These are phyloP conservation scores for Aspergillus sp. DNA, from an alignment of 2,329 filamentous ascomycete genomes.

Conservation along the genomic window DNA sequence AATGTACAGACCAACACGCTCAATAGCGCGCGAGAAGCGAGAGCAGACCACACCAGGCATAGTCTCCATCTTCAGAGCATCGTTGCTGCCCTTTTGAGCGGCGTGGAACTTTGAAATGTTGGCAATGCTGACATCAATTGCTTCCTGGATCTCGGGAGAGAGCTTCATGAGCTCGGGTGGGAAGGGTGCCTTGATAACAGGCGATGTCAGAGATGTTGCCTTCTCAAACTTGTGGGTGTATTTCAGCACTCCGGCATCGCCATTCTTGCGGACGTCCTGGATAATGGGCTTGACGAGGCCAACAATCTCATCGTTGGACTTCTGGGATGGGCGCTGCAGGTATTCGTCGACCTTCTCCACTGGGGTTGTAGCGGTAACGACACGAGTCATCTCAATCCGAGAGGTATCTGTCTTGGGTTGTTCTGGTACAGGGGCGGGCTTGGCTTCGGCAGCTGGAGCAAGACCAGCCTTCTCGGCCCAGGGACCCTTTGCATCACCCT, in stretches of 20 bases:
- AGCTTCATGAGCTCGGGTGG: slow-evolving; percentile 82
- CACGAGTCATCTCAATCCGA: slow-evolving; percentile 79
- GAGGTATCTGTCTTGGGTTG: slow-evolving; percentile 42
- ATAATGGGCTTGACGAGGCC: slow-evolving; percentile 90
- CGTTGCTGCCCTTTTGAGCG: slow-evolving; percentile 76
- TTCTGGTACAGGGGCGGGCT: slow-evolving; percentile 47
- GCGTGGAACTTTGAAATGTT: slow-evolving; percentile 95
- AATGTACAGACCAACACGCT: slow-evolving; percentile 93
- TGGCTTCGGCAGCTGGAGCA: slow-evolving; percentile 47
- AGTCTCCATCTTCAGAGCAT: slow-evolving; percentile 83
- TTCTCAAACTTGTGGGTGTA: slow-evolving; percentile 99
- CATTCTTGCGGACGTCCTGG: slow-evolving; percentile 76
- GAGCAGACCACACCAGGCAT: slow-evolving; percentile 97
- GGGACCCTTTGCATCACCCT: slow-evolving; percentile 89
- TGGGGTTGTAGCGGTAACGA: slow-evolving; percentile 66
- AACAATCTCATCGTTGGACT: slow-evolving; percentile 91
- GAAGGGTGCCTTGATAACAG: slow-evolving; percentile 88
- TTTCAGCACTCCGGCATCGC: slow-evolving; percentile 83
- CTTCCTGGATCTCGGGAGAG: slow-evolving; percentile 76
- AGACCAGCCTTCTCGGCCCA: slow-evolving; percentile 85
- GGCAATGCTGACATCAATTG: slow-evolving; percentile 91
- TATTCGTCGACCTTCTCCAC: slow-evolving; percentile 68
- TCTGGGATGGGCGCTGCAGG: slow-evolving; percentile 86
- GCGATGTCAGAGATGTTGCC: slow-evolving; percentile 84
- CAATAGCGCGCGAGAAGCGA: slow-evolving; percentile 87